phyloP scores from a whole-genome alignment of 371 early-diverging fungal genomes.

The Mucor ambiguus region DNA sequence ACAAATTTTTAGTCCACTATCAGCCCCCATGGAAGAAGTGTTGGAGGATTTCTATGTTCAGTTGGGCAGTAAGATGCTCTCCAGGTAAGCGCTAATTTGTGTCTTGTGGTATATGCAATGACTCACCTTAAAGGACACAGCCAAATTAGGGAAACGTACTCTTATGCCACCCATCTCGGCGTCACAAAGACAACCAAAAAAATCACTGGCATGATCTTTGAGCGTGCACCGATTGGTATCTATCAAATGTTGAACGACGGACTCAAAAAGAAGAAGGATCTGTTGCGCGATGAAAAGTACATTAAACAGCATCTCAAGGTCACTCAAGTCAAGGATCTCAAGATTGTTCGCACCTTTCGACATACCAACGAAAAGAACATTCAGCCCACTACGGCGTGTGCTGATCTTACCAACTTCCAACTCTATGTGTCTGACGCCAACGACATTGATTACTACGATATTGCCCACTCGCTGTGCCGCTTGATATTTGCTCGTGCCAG shows the following conservation, averaged over 20 bases:
- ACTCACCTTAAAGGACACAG: constrained; percentile 14
- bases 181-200: constrained; percentile 52
- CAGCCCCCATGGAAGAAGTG: constrained; percentile 66
- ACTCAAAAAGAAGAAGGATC: constrained; percentile 53
- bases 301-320: constrained; percentile 55
- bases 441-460: constrained; percentile 81
- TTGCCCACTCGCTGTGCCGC: constrained; percentile 66
- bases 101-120: not conserved
- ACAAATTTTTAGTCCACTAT: constrained; percentile 77
- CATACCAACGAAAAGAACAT: constrained; percentile 54
- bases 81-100: constrained; percentile 48
- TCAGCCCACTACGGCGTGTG: constrained; percentile 72
- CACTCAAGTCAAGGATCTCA: constrained; percentile 57
- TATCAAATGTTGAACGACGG: constrained; percentile 73
- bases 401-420: constrained; percentile 55
- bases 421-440: constrained; percentile 63
- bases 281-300: constrained; percentile 54
- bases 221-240: constrained; percentile 71
- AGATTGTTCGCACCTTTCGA: constrained; percentile 67
- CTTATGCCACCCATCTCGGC: constrained; percentile 51
- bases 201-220: constrained; percentile 71
- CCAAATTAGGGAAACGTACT: constrained; percentile 52
- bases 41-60: constrained; percentile 69
- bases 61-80: constrained; percentile 75
- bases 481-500: constrained; percentile 63